Evolutionary conservation across 371 early-diverging fungal genomes (phyloP), one percentile per base, ranked within the genome.

Genomic region (Saksenaea vasiformis): DNA sequence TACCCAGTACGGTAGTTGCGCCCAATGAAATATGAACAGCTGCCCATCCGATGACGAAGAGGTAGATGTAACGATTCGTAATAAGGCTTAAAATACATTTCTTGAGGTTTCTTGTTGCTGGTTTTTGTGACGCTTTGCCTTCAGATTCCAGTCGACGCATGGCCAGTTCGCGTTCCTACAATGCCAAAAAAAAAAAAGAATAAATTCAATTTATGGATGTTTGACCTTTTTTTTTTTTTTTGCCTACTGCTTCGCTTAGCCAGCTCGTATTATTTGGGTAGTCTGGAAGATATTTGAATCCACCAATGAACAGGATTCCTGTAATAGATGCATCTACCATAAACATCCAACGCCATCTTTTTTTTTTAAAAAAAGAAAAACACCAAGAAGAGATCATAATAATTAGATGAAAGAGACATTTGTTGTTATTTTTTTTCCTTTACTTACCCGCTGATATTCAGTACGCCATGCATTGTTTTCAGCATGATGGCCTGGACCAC

Each of bases 381-480:
- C n/a, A n/a, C n/a, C n/a, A 31, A 7, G 7, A 31, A 31, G 4
- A 31, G 31, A 31, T n/a, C n/a, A n/a, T n/a, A n/a, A n/a, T n/a
- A n/a, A n/a, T 31, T 31, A 31, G 31, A 31, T 7, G 31, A 35
- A 10, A 28, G 22, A n/a, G 5, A 35, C 17, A 15, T 26, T 31
- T 17, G 27, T 7, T 56, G 15, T 5, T n/a, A n/a, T n/a, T n/a
- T n/a, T n/a, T n/a, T n/a, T n/a, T n/a, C n/a, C n/a, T 26, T 35
- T 7, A 31, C 65, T 24, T 71, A 79, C 82, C 83, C 79, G 51
- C 83, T 82, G 17, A 82, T 68, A 8, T 75, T 75, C 51, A 74
- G 65, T 1, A 60, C 53, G 7, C 83, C 83, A 62, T 79, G 76
- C 70, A 78, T 70, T 5, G 77, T 76, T 61, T 78, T 79, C 19